phyloP scores from a whole-genome alignment of 805 yeast genomes.

The Peterozyma toletana region DNA sequence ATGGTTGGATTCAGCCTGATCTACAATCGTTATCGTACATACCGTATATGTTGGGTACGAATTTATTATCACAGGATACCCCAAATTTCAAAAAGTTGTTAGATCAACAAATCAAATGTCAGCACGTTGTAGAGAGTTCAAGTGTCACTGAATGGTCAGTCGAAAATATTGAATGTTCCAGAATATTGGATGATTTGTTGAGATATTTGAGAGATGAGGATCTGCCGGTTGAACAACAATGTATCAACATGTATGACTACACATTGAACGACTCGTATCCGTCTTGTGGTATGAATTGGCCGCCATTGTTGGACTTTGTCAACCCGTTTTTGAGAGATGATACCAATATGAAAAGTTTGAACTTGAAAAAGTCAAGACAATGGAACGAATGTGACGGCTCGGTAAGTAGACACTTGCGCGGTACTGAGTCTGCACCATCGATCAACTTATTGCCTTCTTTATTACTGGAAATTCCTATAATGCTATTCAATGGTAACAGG shows the following conservation, averaged over 20 bases:
- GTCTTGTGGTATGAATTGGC: slow-evolving; percentile 92
- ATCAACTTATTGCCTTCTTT: slow-evolving; percentile 61
- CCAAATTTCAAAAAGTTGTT: slow-evolving; percentile 34
- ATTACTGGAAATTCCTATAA: slow-evolving; percentile 49
- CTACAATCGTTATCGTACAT: slow-evolving; percentile 75
- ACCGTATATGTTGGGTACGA: slow-evolving; percentile 59
- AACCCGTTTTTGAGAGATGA: slow-evolving; percentile 39
- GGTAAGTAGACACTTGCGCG: slow-evolving; percentile 48
- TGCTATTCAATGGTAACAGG: slow-evolving; percentile 80
- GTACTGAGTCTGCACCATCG: slow-evolving; percentile 50
- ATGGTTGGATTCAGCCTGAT: slow-evolving; percentile 92
- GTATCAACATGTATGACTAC: slow-evolving; percentile 81
- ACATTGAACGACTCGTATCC: slow-evolving; percentile 69
- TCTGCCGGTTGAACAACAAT: slow-evolving; percentile 33
- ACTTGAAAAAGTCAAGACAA: slow-evolving; percentile 27
- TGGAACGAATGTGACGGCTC: slow-evolving; percentile 78
- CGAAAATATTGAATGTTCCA: slow-evolving; percentile 28
- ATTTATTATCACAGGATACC: slow-evolving; percentile 38
- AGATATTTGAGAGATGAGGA: slow-evolving; percentile 18
- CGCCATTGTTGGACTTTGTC: slow-evolving; percentile 47
- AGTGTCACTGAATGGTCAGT: slow-evolving; percentile 19
- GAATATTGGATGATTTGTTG: slow-evolving; percentile 33
- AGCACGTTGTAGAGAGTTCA: slow-evolving; percentile 21
- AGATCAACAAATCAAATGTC: slow-evolving; percentile 52
- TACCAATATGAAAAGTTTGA: slow-evolving; percentile 42